Conservation (phyloP, 257 asterid genomes). For the Eustoma russellianum region DNA sequence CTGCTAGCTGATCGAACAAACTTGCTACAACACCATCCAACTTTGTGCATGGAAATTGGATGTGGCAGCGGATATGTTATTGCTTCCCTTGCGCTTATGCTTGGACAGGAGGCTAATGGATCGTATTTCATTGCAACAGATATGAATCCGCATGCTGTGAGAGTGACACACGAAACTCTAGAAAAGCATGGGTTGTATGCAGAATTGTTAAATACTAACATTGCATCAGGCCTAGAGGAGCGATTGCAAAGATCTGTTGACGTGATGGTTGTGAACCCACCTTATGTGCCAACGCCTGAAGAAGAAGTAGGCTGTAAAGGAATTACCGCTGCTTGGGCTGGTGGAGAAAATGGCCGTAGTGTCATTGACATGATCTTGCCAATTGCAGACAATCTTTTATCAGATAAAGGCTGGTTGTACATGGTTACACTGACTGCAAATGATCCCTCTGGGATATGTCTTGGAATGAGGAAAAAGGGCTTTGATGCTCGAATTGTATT, state of each 20-base stretch:
- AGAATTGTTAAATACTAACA: conserved; percentile 59
- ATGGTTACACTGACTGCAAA: conserved; percentile 64
- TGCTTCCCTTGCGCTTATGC: conserved; percentile 81
- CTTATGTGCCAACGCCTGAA: conserved; percentile 96
- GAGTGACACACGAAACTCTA: conserved; percentile 56
- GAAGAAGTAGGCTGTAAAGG: conserved; percentile 84
- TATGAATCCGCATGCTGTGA: conserved; percentile 64
- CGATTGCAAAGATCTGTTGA: conserved; percentile 61
- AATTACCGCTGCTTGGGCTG: conserved; percentile 86
- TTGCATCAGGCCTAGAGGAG: conserved; percentile 58
- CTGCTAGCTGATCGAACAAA: conserved; percentile 74
- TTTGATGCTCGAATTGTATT: conserved; percentile 64
- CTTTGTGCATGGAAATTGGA: conserved; percentile 83
- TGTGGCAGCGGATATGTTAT: conserved; percentile 89
- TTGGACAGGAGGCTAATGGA: conserved; percentile 27
- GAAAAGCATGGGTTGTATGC: conserved; percentile 66
- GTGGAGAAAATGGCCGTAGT: conserved; percentile 77
- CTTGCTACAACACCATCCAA: conserved; percentile 56
- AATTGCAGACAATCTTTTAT: conserved; percentile 63
- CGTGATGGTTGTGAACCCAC: conserved; percentile 89
- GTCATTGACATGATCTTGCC: conserved; percentile 88
- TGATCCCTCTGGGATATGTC: conserved; percentile 64
- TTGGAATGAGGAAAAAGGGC: conserved; percentile 74
- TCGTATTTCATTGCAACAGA: conserved; percentile 69
- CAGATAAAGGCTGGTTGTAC: conserved; percentile 84